Percentiles rank a stretch among this genome's conserved stretches.
Conservation (phyloP, 2,329 filamentous ascomycete genomes). For the Aspergillus nomiae region DNA sequence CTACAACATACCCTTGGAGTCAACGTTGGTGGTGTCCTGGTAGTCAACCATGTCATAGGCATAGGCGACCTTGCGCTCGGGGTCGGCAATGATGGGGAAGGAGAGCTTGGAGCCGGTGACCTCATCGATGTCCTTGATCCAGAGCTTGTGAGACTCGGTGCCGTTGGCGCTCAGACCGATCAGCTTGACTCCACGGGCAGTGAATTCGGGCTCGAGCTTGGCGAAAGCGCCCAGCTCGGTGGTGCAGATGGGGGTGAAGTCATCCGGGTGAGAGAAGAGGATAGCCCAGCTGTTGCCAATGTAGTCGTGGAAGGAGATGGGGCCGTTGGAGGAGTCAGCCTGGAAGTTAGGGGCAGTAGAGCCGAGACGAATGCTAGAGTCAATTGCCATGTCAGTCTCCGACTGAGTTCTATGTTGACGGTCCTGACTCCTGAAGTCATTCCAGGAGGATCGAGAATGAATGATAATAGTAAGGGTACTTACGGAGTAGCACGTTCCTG, state of each 20-base stretch:
- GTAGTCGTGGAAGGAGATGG: conserved; percentile 72
- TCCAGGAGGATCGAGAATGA: background rate
- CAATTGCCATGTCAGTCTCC: conserved; percentile 14
- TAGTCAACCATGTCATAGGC: conserved; percentile 84
- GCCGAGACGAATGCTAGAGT: conserved; percentile 61
- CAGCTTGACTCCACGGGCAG: conserved; percentile 84
- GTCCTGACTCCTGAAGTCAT: background rate
- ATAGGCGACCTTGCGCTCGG: conserved; percentile 74
- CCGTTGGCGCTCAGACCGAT: conserved; percentile 87
- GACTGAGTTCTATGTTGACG: background rate
- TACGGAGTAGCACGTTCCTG: conserved; percentile 47
- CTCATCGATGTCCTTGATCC: conserved; percentile 88
- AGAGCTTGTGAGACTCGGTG: conserved; percentile 77
- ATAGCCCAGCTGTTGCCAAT: conserved; percentile 71
- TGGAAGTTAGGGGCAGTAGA: conserved; percentile 70
- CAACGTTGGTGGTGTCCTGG: conserved; percentile 81
- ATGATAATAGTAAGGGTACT: conserved; percentile 20
- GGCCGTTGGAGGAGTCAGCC: conserved; percentile 66
- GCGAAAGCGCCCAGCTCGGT: conserved; percentile 94
- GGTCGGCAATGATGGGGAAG: conserved; percentile 83
- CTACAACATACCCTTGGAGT: conserved; percentile 60
- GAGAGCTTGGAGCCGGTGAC: conserved; percentile 70
- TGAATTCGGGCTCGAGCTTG: conserved; percentile 87
- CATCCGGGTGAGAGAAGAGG: conserved; percentile 70
- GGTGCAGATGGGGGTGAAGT: conserved; percentile 95